Percentiles rank a stretch among this genome's conserved stretches.
phyloP scores from a whole-genome alignment of 2,329 filamentous ascomycete species.

The Parastagonospora nodorum region DNA sequence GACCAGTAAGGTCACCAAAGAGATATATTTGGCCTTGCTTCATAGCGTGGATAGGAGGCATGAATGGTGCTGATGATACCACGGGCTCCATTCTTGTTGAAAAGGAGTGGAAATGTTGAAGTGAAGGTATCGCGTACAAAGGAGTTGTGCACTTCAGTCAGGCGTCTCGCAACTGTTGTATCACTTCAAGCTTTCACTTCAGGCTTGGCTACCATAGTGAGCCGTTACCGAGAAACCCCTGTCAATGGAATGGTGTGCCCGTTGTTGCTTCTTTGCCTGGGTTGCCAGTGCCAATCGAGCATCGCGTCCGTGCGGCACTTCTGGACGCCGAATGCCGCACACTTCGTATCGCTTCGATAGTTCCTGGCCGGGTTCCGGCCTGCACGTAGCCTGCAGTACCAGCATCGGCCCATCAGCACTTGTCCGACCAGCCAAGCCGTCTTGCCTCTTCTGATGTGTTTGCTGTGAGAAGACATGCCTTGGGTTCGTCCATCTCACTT shows the following conservation, averaged over 20 bases:
- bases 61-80: not conserved
- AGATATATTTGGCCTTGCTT: conserved; percentile 43
- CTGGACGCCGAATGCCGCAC: not conserved
- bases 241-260: too few relatives aligned
- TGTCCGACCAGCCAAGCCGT: not conserved
- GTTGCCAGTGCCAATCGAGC: too few relatives aligned
- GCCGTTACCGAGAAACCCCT: too few relatives aligned
- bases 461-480: not conserved
- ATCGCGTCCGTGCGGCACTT: not conserved
- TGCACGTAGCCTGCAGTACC: not conserved
- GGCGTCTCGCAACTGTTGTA: not conserved
- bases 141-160: not conserved
- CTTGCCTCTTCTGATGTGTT: not conserved
- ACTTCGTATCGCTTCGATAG: not conserved
- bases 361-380: not conserved
- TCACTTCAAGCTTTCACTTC: not conserved
- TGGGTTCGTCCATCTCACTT: too few relatives aligned
- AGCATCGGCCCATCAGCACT: not conserved
- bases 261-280: too few relatives aligned
- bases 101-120: not conserved
- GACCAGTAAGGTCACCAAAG: conserved; percentile 54
- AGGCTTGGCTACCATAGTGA: not conserved
- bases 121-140: not conserved
- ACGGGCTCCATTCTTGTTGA: not conserved
- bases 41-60: not conserved